Conservation (phyloP, 164 flowering plant species). For the Berberis thunbergii region DNA sequence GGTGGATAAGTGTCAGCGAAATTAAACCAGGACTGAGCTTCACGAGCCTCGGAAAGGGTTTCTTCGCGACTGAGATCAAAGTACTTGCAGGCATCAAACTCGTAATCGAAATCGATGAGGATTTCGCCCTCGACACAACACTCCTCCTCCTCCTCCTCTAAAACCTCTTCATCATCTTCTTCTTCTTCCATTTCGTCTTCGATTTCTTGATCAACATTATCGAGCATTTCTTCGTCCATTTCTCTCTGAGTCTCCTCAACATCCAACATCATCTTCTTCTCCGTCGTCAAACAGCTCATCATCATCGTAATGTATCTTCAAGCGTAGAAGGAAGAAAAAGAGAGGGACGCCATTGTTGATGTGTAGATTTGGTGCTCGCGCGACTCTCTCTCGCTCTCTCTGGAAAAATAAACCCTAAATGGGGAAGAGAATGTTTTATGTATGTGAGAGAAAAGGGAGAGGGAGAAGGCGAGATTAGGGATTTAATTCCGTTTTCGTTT, state of each 20-base stretch:
- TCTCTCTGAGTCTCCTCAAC: neutral
- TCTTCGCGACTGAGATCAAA: conserved; percentile 64
- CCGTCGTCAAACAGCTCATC: too few species aligned
- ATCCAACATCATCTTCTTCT: too few species aligned
- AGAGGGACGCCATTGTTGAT: conserved; percentile 3
- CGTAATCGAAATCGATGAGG: conserved; percentile 63
- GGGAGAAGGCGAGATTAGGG: conserved; percentile 1
- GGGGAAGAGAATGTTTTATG: neutral
- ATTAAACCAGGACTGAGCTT: conserved; percentile 71
- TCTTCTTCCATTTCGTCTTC: conserved; percentile 28
- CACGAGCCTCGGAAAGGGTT: conserved; percentile 34
- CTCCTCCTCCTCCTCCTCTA: conserved; percentile 31
- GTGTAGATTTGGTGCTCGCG: neutral
- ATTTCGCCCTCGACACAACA: neutral
- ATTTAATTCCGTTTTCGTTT: neutral
- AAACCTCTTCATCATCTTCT: conserved; percentile 27
- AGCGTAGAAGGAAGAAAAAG: neutral
- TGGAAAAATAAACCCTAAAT: neutral
- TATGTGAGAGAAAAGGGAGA: neutral
- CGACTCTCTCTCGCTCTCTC: neutral
- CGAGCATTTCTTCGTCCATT: conserved; percentile 48
- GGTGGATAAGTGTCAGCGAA: conserved; percentile 67
- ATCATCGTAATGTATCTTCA: too few species aligned
- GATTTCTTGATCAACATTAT: conserved; percentile 58
- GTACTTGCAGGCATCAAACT: conserved; percentile 67